Base-by-base conservation (phyloP, 495 filamentous ascomycete genomes). In the Penicillium herquei region DNA sequence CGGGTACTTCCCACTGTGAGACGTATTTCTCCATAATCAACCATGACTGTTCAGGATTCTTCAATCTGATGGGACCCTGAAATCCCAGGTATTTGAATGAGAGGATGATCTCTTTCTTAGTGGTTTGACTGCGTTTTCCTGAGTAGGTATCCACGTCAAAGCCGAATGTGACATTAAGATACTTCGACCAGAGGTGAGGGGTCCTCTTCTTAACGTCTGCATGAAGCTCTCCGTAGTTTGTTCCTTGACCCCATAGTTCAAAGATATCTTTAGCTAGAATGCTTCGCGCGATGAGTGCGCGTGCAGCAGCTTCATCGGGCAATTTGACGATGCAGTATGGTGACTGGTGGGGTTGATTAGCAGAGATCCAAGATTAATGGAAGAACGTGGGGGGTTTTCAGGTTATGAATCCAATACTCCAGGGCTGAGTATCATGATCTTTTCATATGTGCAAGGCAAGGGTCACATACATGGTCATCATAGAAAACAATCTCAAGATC, bases 241-340 rank as follows among this genome's bases (percentile, higher is more conserved):
- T 59, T 34, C 88, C 92, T 41, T 76, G 71, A 31, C 88, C 92
- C 94, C 94, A 98, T 57, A 96, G 82, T 67, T 95, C 92, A 71
- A 89, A 87, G 65, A 98, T 87, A 14, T 81, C 84, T 71, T 88
- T 88, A 54, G 82, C 80, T 37, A 97, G 83, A 59, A 98, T 88
- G 45, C 85, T 89, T 54, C 94, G 88, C 42, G 73, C 69, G 39
- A 96, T 79, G 9, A 98, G 76, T 9, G 75, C 69, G 10, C 72
- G 70, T 12, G 92, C 92, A 41, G 83, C 81, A 44, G 76, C 75
- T 60, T 83, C 80, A 52, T 90, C 82, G 39, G 78, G 73, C 16
- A 97, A 76, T 40, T 76, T 78, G 55, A 96, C 76, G 63, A 96
- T 75, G 67, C 90, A 93, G 72, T 91, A 96, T 18, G 94, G 95